These are phyloP conservation scores for Laguncularia racemosa DNA, from an alignment of 345 rosid genomes.

Conservation along the genomic window DNA sequence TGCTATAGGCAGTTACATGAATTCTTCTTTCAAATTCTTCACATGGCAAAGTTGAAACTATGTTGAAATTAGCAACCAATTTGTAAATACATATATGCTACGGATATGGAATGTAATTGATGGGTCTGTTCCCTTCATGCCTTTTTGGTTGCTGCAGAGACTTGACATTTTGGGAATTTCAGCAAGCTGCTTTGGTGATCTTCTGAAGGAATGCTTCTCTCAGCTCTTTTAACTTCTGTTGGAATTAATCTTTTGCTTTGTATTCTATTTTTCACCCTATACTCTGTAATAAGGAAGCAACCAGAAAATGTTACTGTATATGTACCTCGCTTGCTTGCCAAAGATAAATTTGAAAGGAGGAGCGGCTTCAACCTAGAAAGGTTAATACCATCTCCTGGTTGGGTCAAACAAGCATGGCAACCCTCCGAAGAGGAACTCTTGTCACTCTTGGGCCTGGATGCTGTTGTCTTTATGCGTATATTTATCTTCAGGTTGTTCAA, in stretches of 20 bases:
- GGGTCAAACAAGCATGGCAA: conserved; percentile 68
- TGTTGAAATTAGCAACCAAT: no score
- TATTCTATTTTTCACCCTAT: conserved; percentile 65
- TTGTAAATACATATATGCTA: no score
- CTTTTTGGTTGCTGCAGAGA: background rate
- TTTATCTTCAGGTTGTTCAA: conserved; percentile 54
- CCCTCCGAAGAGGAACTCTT: conserved; percentile 62
- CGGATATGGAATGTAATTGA: background rate
- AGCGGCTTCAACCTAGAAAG: conserved; percentile 46
- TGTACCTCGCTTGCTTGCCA: conserved; percentile 50
- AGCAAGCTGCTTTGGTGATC: background rate
- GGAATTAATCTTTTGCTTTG: conserved; percentile 92
- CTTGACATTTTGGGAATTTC: background rate
- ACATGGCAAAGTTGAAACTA: no score
- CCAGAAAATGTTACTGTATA: conserved; percentile 54
- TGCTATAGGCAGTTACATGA: no score
- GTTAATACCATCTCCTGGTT: conserved; percentile 74
- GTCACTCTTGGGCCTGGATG: conserved; percentile 61
- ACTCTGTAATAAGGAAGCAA: conserved; percentile 74
- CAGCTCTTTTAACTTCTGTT: conserved; percentile 89
- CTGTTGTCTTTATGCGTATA: conserved; percentile 62
- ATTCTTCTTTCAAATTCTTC: no score
- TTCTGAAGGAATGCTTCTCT: conserved; percentile 49
- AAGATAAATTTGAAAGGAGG: conserved; percentile 23
- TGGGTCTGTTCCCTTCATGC: background rate